Evolutionary conservation across 2,329 filamentous ascomycete species (phyloP).

Genomic region (Nothopassalora personata): DNA sequence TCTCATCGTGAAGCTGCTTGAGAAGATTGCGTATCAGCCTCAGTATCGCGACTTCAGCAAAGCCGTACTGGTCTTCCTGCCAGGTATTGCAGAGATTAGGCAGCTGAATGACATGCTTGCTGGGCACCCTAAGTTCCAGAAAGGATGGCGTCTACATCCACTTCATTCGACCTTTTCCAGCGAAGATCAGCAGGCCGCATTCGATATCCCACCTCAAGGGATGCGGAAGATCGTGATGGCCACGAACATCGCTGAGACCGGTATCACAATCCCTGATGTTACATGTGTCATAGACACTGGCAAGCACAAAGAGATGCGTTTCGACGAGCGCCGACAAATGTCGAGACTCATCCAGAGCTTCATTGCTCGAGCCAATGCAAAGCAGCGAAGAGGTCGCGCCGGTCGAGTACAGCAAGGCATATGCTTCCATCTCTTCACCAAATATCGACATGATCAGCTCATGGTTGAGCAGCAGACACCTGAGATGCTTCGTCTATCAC

Average conservation of each 20-base stretch:
- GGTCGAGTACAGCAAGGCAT: slow-evolving; percentile 92
- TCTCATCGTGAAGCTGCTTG: slow-evolving; percentile 72
- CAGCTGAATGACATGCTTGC: slow-evolving; percentile 74
- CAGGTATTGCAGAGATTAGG: slow-evolving; percentile 73
- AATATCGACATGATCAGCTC: slow-evolving; percentile 72
- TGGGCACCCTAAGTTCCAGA: slow-evolving; percentile 68
- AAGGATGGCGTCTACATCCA: slow-evolving; percentile 78
- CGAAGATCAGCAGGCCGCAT: slow-evolving; percentile 92
- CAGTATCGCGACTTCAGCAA: slow-evolving; percentile 69
- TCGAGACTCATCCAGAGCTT: slow-evolving; percentile 90
- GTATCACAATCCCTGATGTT: slow-evolving; percentile 96
- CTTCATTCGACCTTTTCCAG: slow-evolving; percentile 93
- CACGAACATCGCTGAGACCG: slow-evolving; percentile 97
- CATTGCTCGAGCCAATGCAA: slow-evolving; percentile 91
- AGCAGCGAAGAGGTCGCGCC: slow-evolving; percentile 87
- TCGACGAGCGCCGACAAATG: slow-evolving; percentile 86
- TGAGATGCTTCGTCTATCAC: slow-evolving; percentile 87
- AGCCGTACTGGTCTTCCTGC: slow-evolving; percentile 89
- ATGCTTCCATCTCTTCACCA: slow-evolving; percentile 95
- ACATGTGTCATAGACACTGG: slow-evolving; percentile 95
- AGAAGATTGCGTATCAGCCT: slow-evolving; percentile 65
- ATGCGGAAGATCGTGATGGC: slow-evolving; percentile 89
- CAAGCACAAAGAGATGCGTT: slow-evolving; percentile 95
- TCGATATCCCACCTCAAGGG: slow-evolving; percentile 75
- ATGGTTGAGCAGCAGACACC: slow-evolving; percentile 93